Base-by-base conservation (phyloP, 2,329 filamentous ascomycete species). In the Ciborinia camelliae region DNA sequence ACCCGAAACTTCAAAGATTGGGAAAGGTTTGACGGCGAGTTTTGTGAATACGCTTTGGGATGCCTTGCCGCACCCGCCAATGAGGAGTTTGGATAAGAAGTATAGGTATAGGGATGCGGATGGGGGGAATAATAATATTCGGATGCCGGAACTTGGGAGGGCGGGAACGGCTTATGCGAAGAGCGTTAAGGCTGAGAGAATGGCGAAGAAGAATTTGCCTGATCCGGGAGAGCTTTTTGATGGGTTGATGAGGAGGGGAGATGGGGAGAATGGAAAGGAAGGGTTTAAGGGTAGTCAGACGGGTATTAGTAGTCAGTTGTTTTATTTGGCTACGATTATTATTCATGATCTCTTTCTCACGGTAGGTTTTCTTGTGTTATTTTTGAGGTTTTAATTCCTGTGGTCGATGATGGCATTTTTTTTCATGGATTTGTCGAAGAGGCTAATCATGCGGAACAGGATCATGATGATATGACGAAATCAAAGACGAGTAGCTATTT, bases 11-110 rank as follows among this genome's bases (percentile, higher is more conserved):
- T 65, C 63, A 10, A 15, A 26, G 14, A 43, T 62, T 52, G 47
- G 57, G 3, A 48, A 62, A 8, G 35, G 43, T 37, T 78, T 92
- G 60, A 91, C 89, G 12, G 86, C 89, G 70, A 75, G 77, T 57
- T 88, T 92, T 71, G 80, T 92, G 52, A 81, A 84, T 58, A 81
- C 88, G 75, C 80, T 92, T 0, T 92, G 89, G 89, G 79, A 86
- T 69, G 86, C 84, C 0, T 78, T 92, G 15, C 87, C 89, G n/a
- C 90, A 92, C 67, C 90, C 90, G 0, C 87, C 89, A 0, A 77
- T 89, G 69, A 81, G 87, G 58, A 90, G 86, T 66, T 76, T 87
- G 62, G 84, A 84, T 2, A 78, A 88, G n/a, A 77, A 87, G 63
- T 87, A 81, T 71, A 79, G 81, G 68, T 92, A 90, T 72, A 83